Evolutionary conservation across 208 protist genomes (phyloP).

Genomic region (Leishmania major): DNA sequence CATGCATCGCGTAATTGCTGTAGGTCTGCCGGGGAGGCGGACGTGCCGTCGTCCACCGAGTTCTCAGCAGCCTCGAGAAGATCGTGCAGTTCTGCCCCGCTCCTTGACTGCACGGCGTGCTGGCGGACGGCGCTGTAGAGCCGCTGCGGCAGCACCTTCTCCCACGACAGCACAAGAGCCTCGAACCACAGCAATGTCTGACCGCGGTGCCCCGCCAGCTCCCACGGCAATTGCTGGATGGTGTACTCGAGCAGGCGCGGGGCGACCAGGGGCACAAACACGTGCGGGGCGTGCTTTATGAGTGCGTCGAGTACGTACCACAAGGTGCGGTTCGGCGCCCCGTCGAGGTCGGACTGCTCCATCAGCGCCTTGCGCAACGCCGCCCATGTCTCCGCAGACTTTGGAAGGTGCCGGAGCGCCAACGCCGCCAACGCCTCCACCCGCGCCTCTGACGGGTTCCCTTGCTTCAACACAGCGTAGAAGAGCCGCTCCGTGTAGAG

Average conservation of each 20-base stretch:
- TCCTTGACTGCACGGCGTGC: constrained; percentile 62
- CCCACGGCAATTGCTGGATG: constrained; percentile 74
- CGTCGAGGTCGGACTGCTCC: constrained; percentile 45
- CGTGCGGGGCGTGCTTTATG: constrained; percentile 73
- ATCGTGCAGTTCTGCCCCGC: constrained; percentile 59
- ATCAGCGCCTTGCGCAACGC: constrained; percentile 69
- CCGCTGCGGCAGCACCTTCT: constrained; percentile 47
- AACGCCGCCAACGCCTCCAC: constrained; percentile 63
- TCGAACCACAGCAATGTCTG: constrained; percentile 59
- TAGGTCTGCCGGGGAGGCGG: constrained; percentile 40
- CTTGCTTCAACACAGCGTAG: constrained; percentile 49
- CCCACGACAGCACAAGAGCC: constrained; percentile 70
- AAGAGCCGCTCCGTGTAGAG: constrained; percentile 68
- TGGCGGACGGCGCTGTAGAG: constrained; percentile 50
- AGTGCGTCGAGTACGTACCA: constrained; percentile 82
- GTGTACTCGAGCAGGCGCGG: constrained; percentile 75
- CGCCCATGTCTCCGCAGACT: constrained; percentile 64
- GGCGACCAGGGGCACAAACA: constrained; percentile 72
- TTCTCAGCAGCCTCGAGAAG: constrained; percentile 41
- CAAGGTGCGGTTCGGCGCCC: constrained; percentile 50
- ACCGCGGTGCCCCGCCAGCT: constrained; percentile 19
- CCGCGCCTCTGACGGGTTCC: constrained; percentile 47
- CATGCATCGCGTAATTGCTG: constrained; percentile 65
- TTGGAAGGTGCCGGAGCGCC: constrained; percentile 60
- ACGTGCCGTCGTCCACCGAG: constrained; percentile 26